Evolutionary conservation across 2,329 filamentous ascomycete genomes (phyloP).

Genomic region (Thermomyces lanuginosus): DNA sequence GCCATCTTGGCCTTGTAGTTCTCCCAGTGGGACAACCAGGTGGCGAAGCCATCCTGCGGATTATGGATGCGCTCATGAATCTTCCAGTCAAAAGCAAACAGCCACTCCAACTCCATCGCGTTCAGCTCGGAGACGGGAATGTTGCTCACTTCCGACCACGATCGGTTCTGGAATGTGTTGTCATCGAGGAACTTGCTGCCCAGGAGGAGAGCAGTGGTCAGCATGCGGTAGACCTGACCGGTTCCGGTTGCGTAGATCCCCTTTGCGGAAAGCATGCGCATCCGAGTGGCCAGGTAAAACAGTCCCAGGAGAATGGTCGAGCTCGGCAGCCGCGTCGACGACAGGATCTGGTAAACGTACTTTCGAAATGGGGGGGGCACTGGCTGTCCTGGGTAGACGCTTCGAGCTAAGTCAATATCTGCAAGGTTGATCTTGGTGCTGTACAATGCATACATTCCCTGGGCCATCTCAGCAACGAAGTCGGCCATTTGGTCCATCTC

Average conservation of each 20-base stretch:
- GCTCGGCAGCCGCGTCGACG: constrained; percentile 74
- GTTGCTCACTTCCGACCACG: constrained; percentile 88
- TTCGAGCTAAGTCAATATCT: constrained; percentile 48
- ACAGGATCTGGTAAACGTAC: constrained; percentile 80
- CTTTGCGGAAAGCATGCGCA: constrained; percentile 52
- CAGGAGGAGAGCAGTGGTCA: constrained; percentile 69
- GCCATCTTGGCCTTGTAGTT: constrained; percentile 40
- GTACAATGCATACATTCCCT: constrained; percentile 50
- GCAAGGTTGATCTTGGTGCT: constrained; percentile 39
- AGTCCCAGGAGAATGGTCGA: constrained; percentile 82
- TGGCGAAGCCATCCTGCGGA: constrained; percentile 50
- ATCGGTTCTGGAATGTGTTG: constrained; percentile 94
- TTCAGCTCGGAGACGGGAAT: constrained; percentile 76
- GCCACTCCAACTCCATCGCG: constrained; percentile 72
- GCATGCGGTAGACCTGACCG: constrained; percentile 69
- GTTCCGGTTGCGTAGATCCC: constrained; percentile 40
- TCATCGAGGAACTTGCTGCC: constrained; percentile 94
- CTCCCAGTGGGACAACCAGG: constrained; percentile 52
- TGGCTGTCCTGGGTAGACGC: constrained; percentile 44
- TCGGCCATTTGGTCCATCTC: constrained; percentile 93
- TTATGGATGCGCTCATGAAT: constrained; percentile 73
- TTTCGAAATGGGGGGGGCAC: constrained; percentile 67
- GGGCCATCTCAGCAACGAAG: constrained; percentile 80
- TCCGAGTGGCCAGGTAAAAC: constrained; percentile 71
- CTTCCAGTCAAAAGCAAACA: constrained; percentile 64